Conservation (phyloP, 768 basidiomycete species). For the Mycena metata region DNA sequence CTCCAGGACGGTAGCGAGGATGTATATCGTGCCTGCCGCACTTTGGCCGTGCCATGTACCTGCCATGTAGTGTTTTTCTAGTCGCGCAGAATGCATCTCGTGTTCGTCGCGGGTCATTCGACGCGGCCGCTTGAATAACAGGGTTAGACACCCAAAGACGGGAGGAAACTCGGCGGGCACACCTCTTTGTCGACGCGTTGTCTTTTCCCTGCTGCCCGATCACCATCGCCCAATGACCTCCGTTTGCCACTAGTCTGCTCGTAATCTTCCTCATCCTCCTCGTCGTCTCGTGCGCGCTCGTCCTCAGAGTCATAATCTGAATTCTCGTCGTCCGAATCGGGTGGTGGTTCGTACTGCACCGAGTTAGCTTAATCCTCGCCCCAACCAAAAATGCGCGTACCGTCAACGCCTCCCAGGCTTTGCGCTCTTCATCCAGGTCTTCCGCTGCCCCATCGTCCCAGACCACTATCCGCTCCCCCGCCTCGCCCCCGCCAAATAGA, state of each 20-base stretch:
- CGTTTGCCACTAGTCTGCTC: slow-evolving; percentile 66
- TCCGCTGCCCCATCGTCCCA: slow-evolving; percentile 94
- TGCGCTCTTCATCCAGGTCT: slow-evolving; percentile 75
- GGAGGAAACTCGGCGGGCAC: slow-evolving; percentile 30
- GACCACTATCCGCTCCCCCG: slow-evolving; percentile 80
- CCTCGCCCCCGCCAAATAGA: slow-evolving; percentile 80
- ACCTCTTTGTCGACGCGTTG: slow-evolving; percentile 66
- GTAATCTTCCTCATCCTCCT: slow-evolving; percentile 59
- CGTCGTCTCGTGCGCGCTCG: slow-evolving; percentile 54
- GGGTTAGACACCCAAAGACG: slow-evolving; percentile 20
- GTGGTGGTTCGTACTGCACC: slow-evolving; percentile 81
- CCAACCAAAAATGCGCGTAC: slow-evolving; percentile 59
- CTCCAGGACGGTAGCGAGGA: slow-evolving; percentile 91
- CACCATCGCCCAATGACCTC: slow-evolving; percentile 56
- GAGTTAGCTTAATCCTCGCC: slow-evolving; percentile 3
- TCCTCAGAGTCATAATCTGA: slow-evolving; percentile 64
- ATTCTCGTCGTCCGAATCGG: slow-evolving; percentile 75
- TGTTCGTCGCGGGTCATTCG: slow-evolving; percentile 81
- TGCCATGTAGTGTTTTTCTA: slow-evolving; percentile 86
- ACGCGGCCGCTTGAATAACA: slow-evolving; percentile 55
- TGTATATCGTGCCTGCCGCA: slow-evolving; percentile 89
- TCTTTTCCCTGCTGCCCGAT: slow-evolving; percentile 65
- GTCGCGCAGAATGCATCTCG: slow-evolving; percentile 67
- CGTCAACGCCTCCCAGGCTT: slow-evolving; percentile 87
- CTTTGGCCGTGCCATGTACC: slow-evolving; percentile 94